Percentiles rank a stretch among this genome's conserved stretches.
Evolutionary conservation across 2,329 filamentous ascomycete genomes (phyloP).

Genomic region (Elsinoe arachidis): DNA sequence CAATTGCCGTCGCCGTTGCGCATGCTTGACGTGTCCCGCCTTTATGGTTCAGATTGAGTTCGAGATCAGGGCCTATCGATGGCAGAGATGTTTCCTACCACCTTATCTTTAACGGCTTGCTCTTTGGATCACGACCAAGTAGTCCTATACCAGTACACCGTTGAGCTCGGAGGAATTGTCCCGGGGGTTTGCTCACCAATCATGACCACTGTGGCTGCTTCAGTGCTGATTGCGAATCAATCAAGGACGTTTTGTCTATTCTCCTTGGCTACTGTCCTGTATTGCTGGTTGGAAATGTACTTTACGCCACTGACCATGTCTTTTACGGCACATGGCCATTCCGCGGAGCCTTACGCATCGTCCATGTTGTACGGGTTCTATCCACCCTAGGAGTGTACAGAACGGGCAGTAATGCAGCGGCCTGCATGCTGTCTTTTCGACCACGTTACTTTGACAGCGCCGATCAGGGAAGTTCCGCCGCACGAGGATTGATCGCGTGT

Average conservation of each 20-base stretch:
- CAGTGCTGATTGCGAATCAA: too few relatives aligned
- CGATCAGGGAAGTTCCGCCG: neutral
- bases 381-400: neutral
- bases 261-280: neutral
- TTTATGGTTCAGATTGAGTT: neutral
- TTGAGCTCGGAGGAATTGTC: neutral
- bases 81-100: neutral
- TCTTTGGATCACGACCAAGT: neutral
- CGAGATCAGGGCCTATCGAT: neutral
- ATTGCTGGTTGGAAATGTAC: too few relatives aligned
- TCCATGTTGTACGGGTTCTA: neutral
- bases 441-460: neutral
- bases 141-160: neutral
- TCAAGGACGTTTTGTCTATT: neutral
- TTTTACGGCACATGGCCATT: neutral
- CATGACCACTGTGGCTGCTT: neutral
- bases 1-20: neutral
- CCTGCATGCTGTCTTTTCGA: neutral
- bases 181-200: neutral
- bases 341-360: neutral
- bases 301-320: neutral
- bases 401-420: neutral
- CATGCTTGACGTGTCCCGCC: neutral
- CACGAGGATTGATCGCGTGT: neutral
- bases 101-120: neutral